Base-by-base conservation (phyloP, 2,329 filamentous ascomycete species). In the Sporothrix mexicana region DNA sequence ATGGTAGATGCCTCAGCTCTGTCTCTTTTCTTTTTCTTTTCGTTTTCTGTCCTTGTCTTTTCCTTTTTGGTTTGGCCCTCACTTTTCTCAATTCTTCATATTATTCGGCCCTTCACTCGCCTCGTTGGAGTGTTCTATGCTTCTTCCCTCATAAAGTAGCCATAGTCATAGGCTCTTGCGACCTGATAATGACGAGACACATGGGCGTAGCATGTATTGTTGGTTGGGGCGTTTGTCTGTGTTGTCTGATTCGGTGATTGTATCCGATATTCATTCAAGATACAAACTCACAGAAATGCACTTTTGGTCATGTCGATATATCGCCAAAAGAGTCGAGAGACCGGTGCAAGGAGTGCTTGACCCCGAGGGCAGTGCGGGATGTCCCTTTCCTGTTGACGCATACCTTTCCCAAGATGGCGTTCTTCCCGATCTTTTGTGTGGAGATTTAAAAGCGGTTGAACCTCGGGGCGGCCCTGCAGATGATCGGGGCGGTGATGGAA, bases 341-440 rank as follows among this genome's bases (percentile, higher is more conserved):
- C 36, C 25, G 23, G 23, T 15, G 12, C 15, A 45, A 64, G 59
- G 10, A 9, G 30, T 36, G 30, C 30, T 36, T 36, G 30, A 45
- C 36, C 36, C 5, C 15, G 17, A 36, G 9, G 25, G n/a, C 30
- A 45, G 23, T 12, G 30, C 41, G 23, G 17, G 51, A 45, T 8
- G 45, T 15, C n/a, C 51, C 5, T 57, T 30, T 9, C n/a, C 2
- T 36, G 30, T 36, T 36, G 30, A 20, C 47, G 8, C 15, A 10
- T 55, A 41, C 57, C n/a, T 55, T 55, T 72, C 71, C 71, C 43
- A 72, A 69, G 51, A 57, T 55, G 66, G 71, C 47, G 45, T 43
- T 55, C 71, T 70, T 66, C 71, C 71, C 71, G 66, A 72, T 36
- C 55, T n/a, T 43, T 36, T 20, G 30, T 53, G 66, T 64, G 57